These are phyloP conservation scores for Wickerhamiella sorbophila DNA, from an alignment of 805 yeast species.

Conservation along the genomic window DNA sequence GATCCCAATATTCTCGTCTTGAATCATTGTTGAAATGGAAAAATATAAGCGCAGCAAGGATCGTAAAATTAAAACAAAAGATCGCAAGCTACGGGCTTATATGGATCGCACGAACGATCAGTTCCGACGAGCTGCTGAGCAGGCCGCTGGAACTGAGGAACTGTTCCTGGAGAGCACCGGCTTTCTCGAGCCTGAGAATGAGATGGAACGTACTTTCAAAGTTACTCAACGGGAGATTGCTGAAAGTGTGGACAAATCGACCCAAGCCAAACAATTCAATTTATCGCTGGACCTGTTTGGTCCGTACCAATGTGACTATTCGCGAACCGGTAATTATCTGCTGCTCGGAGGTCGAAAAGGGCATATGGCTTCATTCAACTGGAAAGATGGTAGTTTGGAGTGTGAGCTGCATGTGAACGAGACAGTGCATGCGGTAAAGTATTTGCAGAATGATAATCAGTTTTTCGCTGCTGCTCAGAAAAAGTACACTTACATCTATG, in stretches of 20 bases:
- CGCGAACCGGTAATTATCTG: constrained; percentile 76
- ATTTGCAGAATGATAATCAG: constrained; percentile 72
- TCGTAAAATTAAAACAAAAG: constrained; percentile 45
- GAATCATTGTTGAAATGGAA: constrained; percentile 8
- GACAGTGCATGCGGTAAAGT: constrained; percentile 80
- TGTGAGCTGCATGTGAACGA: constrained; percentile 79
- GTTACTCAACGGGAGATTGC: constrained; percentile 69
- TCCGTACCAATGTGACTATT: constrained; percentile 67
- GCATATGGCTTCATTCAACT: constrained; percentile 89
- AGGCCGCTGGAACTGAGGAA: constrained; percentile 79
- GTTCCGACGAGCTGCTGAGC: constrained; percentile 60
- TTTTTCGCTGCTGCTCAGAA: constrained; percentile 95
- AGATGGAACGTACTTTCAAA: constrained; percentile 80
- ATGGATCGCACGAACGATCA: constrained; percentile 54
- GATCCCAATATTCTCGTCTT: neutral
- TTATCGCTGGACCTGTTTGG: constrained; percentile 66
- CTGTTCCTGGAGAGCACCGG: constrained; percentile 77
- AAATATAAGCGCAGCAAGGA: constrained; percentile 32
- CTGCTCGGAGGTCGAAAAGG: constrained; percentile 84
- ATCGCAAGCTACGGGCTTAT: constrained; percentile 13
- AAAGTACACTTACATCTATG: constrained; percentile 84
- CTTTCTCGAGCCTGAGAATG: constrained; percentile 78
- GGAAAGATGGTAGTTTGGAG: constrained; percentile 74
- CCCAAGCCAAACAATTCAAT: constrained; percentile 60
- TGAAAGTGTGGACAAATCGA: constrained; percentile 59